Base-by-base conservation (phyloP, 768 basidiomycete species). In the Phaeolepiota aurea region DNA sequence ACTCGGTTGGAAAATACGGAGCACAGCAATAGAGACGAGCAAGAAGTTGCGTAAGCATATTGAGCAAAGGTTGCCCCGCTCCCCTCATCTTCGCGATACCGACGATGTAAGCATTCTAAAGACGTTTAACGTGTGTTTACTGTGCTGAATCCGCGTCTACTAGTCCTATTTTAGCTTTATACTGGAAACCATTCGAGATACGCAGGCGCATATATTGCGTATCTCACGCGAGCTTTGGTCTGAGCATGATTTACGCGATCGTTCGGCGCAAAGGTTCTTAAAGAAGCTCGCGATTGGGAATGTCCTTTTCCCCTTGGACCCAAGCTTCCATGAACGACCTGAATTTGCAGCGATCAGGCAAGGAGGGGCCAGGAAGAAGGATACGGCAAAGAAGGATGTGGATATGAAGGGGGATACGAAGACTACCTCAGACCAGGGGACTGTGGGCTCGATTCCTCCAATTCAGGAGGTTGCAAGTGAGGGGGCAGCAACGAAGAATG, bases 211-310 rank as follows among this genome's bases (percentile, higher is more conserved):
- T 28, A n/a, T 7, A 7, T n/a, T 7, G 7, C 25, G 25, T n/a
- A 28, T 28, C 25, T 28, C n/a, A 7, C 7, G n/a, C n/a, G 25
- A 28, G n/a, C 25, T 28, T n/a, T 7, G n/a, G 25, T 7, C 7
- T 28, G 25, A n/a, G 7, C 25, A 28, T 7, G 25, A 7, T 7
- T n/a, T 28, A 7, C 25, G 7, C 25, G 7, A 7, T n/a, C 41
- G 42, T 5, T n/a, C 44, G 19, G 42, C 47, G 1, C 39, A 48
- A 34, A 46, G 49, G 3, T 52, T 52, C 33, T 40, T 54, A 7
- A 44, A 51, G 18, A 45, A 49, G 20, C 18, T 51, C 3, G 48
- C 51, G 16, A 47, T 47, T 37, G 37, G 46, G 3, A 46, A 47
- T 33, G 34, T 34, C 20, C 41, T 22, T 32, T 39, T 49, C 3